Percentiles rank a stretch among this genome's conserved stretches.
phyloP scores from a whole-genome alignment of 78 protist species.

The Capsaspora owczarzaki region DNA sequence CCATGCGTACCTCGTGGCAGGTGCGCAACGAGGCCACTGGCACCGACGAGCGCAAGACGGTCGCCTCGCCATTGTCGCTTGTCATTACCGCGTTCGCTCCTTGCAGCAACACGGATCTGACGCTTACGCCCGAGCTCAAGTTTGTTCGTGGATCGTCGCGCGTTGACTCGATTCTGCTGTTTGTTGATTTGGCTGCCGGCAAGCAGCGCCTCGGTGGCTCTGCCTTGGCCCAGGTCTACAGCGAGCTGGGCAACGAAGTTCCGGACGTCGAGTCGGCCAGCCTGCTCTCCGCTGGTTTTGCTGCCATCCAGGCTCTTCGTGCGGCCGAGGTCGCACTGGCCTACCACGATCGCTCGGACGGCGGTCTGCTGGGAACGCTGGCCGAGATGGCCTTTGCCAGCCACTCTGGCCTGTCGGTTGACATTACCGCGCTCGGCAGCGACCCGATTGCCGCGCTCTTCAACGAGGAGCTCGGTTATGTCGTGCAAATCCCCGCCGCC shows the following conservation, averaged over 20 bases:
- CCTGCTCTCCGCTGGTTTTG: constrained; percentile 10
- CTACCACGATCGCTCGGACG: constrained; percentile 87
- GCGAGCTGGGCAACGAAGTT: constrained; percentile 35
- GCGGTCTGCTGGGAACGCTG: constrained; percentile 72
- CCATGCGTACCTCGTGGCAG: constrained; percentile 79
- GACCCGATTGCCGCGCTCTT: constrained; percentile 31
- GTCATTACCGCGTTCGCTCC: constrained; percentile 74
- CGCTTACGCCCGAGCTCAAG: constrained; percentile 83
- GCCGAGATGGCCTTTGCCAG: constrained; percentile 87
- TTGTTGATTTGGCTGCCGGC: constrained; percentile 58
- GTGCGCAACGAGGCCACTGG: neutral
- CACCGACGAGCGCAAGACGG: constrained; percentile 30
- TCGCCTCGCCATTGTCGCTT: constrained; percentile 65
- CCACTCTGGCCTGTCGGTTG: constrained; percentile 46
- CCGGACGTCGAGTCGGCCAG: constrained; percentile 54
- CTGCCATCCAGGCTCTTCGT: constrained; percentile 32
- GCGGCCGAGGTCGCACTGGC: constrained; percentile 34
- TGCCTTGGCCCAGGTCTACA: constrained; percentile 60
- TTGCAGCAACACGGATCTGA: constrained; percentile 53
- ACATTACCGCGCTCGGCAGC: constrained; percentile 1
- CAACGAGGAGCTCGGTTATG: constrained; percentile 78
- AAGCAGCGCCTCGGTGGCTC: constrained; percentile 72
- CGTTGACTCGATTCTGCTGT: constrained; percentile 25
- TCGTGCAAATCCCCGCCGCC: constrained; percentile 30
- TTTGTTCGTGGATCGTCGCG: too few relatives aligned